Evolutionary conservation across 345 rosid species (phyloP).

Genomic region (Salix arbutifolia): DNA sequence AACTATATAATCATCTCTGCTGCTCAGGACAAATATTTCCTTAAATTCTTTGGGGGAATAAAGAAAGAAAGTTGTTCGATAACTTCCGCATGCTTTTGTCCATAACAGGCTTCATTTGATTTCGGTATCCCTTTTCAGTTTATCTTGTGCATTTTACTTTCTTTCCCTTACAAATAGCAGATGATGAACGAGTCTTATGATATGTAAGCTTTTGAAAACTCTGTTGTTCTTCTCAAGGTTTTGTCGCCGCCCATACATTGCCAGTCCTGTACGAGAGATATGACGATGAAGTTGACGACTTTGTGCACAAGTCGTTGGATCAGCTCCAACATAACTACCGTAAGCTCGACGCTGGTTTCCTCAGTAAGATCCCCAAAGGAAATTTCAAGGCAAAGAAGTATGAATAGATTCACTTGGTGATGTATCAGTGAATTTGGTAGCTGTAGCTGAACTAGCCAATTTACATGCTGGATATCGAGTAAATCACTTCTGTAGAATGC

Average conservation of each 20-base stretch:
- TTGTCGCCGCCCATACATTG: conserved; percentile 85
- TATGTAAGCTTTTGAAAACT: background rate
- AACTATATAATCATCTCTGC: background rate
- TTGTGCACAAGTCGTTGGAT: conserved; percentile 41
- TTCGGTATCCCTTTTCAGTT: background rate
- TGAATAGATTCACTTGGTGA: conserved; percentile 31
- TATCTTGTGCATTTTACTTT: background rate
- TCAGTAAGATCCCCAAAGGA: conserved; percentile 77
- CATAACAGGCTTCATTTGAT: no score
- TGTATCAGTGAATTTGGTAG: background rate
- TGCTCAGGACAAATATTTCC: background rate
- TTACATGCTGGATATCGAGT: background rate
- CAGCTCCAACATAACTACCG: conserved; percentile 60
- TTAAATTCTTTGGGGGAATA: background rate
- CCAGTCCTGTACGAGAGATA: conserved; percentile 85
- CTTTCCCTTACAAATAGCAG: background rate
- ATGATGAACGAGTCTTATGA: background rate
- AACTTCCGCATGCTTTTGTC: no score
- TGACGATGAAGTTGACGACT: conserved; percentile 71
- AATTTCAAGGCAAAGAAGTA: conserved; percentile 57
- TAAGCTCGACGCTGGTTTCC: conserved; percentile 55
- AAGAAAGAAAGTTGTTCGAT: background rate
- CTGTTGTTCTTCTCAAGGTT: conserved; percentile 44
- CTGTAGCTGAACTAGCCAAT: background rate
- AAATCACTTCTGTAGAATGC: background rate